Base-by-base conservation (phyloP, 768 basidiomycete genomes). In the Pleurotus pulmonarius region DNA sequence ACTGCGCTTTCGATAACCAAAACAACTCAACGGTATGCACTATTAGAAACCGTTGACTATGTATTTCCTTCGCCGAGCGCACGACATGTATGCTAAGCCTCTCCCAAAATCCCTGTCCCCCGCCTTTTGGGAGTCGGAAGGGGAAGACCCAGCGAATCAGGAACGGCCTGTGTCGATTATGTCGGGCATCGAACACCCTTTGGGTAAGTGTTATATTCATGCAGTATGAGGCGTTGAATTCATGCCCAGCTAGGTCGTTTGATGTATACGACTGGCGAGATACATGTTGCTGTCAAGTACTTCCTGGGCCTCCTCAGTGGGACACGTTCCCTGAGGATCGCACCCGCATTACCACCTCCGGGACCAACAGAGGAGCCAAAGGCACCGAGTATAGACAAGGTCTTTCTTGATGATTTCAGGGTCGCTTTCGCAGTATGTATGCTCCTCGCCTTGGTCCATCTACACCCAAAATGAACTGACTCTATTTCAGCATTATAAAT, bases 251-350 rank as follows among this genome's bases (percentile, higher is more conserved):
- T 53, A 92, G 96, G 92, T 34, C 80, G 95, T 40, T 72, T 98
- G 59, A 73, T 94, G 39, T 98, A 97, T 67, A 93, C 92, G 1
- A 88, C 90, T n/a, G 94, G 95, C 9, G 85, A 95, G 64, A 80
- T 88, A 24, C 76, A 78, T 46, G 83, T 80, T 5, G 94, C 96
- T 6, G 86, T 95, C 24, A 74, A 77, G 43, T 80, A 89, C 57
- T 98, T 98, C 67, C 67, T 96, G 16, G 78, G 82, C 1, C 74
- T 96, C 13, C 75, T 98, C 18, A 76, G 77, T 55, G 80, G 81
- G 52, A 74, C 80, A 2, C 63, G 65, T 1, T 55, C 49, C 20
- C 15, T 44, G 20, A 16, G 6, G n/a, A 44, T 22, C 41, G 13
- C 41, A 44, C 41, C 41, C 15, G 15, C 41, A 25, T 48, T 56